Percentiles rank a stretch among this genome's conserved stretches.
phyloP scores from a whole-genome alignment of 2,329 filamentous ascomycete genomes.

The Hortaea werneckii region DNA sequence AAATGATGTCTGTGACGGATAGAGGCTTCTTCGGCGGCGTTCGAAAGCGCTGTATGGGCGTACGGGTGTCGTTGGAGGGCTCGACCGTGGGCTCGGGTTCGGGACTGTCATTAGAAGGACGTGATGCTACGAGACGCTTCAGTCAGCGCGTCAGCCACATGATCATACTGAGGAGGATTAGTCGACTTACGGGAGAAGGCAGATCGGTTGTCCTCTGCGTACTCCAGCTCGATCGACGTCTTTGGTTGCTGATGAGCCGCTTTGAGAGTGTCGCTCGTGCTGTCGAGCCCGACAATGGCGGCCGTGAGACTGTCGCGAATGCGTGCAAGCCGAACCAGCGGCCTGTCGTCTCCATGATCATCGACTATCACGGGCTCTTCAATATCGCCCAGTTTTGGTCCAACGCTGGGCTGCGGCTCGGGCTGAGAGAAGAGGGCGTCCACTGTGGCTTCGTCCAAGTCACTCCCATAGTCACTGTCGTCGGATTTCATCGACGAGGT shows the following conservation, averaged over 20 bases:
- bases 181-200: slow-evolving; percentile 22
- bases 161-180: no score
- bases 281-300: slow-evolving; percentile 3
- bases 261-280: not conserved
- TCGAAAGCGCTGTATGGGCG: slow-evolving; percentile 70
- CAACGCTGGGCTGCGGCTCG: slow-evolving; percentile 20
- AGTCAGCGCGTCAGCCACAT: slow-evolving; percentile 21
- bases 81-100: not conserved
- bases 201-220: slow-evolving; percentile 28
- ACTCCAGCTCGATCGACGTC: slow-evolving; percentile 33
- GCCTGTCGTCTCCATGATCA: slow-evolving; percentile 10
- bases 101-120: slow-evolving; percentile 1
- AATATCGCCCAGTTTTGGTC: slow-evolving; percentile 3
- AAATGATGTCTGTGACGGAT: slow-evolving; percentile 78
- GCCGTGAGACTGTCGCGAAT: slow-evolving; percentile 6
- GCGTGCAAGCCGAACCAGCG: slow-evolving; percentile 6
- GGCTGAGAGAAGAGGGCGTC: slow-evolving; percentile 41
- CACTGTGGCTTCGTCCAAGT: slow-evolving; percentile 49
- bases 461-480: slow-evolving; percentile 53
- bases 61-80: slow-evolving; percentile 34
- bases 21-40: slow-evolving; percentile 66
- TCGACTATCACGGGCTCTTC: slow-evolving; percentile 15
- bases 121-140: slow-evolving; percentile 19
- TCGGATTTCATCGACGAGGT: slow-evolving; percentile 4
- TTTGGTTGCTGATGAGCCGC: slow-evolving; percentile 1